Evolutionary conservation across 73 alveolate species (phyloP), one percentile per base, ranked within the genome.

Genomic region (Uronychia binucleata): DNA sequence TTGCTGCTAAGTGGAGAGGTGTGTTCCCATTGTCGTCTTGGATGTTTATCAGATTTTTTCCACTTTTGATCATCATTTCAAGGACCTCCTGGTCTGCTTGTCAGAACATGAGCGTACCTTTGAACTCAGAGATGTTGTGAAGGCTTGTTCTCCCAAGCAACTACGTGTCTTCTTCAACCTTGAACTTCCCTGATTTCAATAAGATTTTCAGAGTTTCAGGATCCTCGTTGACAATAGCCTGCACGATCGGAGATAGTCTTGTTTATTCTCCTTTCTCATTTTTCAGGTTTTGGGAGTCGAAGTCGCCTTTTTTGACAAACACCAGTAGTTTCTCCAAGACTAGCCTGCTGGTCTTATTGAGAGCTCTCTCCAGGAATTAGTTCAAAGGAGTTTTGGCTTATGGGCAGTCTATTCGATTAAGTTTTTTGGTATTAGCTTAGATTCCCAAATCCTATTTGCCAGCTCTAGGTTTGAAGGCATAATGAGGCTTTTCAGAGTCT

Each of bases 1-100:
- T 57, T 13, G 80, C n/a, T 28, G 94, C 94, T 77, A 82, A 82
- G 58, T 88, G 89, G 11, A 88, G 84, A 5, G 85, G 79, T 25
- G 86, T 75, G 35, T 88, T 88, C 29, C 76, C 77, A 25, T 30
- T 1, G 28, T 29, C 25, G 57, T 88, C 94, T 30, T 1, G 13
- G 0, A 57, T 58, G 57, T 79, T 79, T 0, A 79, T 58, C 26
- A n/a, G 28, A 11, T 26, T 46, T 79, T 79, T 79, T 46, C 67
- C 67, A 11, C 19, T 5, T 11, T 46, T 19, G n/a, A 46, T 19
- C 5, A 46, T 46, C 67, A 46, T 46, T 19, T 46, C 19, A 5
- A 46, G 19, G 19, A 46, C 19, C 67, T 46, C 67, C 67, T 46
- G 19, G 19, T 46, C 67, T 46, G 67, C 5, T 19, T 11, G 19